phyloP scores from a whole-genome alignment of 2,329 filamentous ascomycete species.

The Nannizziopsis barbatae region DNA sequence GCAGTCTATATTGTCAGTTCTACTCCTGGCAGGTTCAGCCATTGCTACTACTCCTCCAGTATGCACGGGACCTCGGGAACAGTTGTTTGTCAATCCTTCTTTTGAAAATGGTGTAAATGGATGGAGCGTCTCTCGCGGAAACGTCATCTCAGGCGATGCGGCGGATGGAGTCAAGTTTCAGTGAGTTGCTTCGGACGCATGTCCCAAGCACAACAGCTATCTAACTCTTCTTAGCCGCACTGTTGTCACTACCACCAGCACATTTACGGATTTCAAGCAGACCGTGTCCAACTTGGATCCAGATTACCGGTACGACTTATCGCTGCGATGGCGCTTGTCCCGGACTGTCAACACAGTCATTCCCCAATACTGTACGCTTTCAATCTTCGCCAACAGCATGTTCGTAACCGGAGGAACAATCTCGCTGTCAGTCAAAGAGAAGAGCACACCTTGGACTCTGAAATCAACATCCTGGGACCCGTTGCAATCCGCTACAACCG shows the following conservation, averaged over 20 bases:
- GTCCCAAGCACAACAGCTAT: neutral
- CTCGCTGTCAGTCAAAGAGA: neutral
- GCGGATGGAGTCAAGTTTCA: neutral
- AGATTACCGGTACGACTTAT: neutral
- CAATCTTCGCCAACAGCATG: neutral
- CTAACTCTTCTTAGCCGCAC: neutral
- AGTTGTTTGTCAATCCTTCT: conserved; percentile 1
- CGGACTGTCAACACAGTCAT: neutral
- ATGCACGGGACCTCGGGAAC: neutral
- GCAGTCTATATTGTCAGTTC: neutral
- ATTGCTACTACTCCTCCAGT: neutral
- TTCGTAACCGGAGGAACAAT: neutral
- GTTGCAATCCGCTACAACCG: neutral
- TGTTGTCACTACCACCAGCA: neutral
- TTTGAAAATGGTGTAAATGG: conserved; percentile 1
- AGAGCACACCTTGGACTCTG: neutral
- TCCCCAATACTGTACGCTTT: neutral
- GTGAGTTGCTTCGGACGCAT: neutral
- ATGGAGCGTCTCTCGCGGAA: neutral
- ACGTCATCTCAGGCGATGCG: neutral
- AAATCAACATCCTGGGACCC: neutral
- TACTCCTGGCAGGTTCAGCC: neutral
- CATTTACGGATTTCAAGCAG: neutral
- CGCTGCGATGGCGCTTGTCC: conserved; percentile 2
- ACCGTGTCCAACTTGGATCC: neutral